Evolutionary conservation across 805 yeast genomes (phyloP).

Genomic region (Metschnikowia reukaufii): DNA sequence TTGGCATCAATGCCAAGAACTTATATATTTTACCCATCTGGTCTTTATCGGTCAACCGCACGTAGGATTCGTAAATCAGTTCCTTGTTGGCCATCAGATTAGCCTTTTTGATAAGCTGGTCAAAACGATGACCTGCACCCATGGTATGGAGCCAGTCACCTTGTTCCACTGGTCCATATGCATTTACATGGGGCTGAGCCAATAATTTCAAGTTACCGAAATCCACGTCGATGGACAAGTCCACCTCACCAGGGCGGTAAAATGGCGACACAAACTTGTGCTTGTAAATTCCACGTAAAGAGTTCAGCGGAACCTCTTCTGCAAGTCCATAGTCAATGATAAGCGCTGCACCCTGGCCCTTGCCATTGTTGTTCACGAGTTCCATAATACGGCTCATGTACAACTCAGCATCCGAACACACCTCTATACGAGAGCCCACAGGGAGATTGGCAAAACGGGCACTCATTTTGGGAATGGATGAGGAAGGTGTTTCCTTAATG

Average conservation of each 20-base stretch:
- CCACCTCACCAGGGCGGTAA: constrained; percentile 74
- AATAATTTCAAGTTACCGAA: constrained; percentile 52
- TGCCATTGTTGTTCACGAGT: constrained; percentile 36
- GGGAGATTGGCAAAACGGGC: constrained; percentile 55
- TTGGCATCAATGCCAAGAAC: constrained; percentile 61
- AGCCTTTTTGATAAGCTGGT: constrained; percentile 49
- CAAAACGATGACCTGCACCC: constrained; percentile 73
- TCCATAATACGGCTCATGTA: constrained; percentile 54
- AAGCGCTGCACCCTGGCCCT: constrained; percentile 59
- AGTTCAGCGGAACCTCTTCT: constrained; percentile 61
- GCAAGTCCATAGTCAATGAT: constrained; percentile 78
- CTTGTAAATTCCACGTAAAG: constrained; percentile 69
- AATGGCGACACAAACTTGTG: constrained; percentile 78
- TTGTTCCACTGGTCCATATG: constrained; percentile 65
- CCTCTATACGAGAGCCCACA: constrained; percentile 60
- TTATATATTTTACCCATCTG: constrained; percentile 80
- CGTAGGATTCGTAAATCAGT: constrained; percentile 55
- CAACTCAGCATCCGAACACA: constrained; percentile 71
- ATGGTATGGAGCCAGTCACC: constrained; percentile 75
- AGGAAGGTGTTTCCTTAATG: constrained; percentile 61
- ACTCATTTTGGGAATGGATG: constrained; percentile 52
- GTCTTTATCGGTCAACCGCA: constrained; percentile 61
- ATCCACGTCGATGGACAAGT: constrained; percentile 82
- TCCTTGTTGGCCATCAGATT: constrained; percentile 47
- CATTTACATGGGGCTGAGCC: constrained; percentile 23